Conservation (phyloP, 2,329 filamentous ascomycete species). For the Pestalotiopsis sp. region DNA sequence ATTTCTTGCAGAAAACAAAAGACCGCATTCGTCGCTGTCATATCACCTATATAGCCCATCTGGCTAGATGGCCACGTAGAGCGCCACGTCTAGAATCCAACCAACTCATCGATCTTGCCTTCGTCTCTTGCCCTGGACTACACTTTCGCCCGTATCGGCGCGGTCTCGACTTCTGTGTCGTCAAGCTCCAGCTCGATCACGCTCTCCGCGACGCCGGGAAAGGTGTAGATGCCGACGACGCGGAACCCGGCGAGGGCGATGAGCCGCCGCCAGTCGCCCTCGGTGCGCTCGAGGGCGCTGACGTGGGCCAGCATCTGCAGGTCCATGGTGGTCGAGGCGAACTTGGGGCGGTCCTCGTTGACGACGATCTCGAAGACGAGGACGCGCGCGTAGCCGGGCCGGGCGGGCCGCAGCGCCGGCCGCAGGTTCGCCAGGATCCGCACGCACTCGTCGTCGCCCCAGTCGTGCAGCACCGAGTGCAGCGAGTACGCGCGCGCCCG, state of each 20-base stretch:
- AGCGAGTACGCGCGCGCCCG: constrained; percentile 33
- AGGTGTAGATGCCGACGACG: constrained; percentile 22
- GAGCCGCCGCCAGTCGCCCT: constrained; percentile 22
- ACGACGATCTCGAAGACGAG: constrained; percentile 45
- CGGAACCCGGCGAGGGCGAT: constrained; percentile 22
- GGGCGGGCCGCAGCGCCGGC: constrained; percentile 30
- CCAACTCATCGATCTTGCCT: background rate
- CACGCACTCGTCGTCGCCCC: constrained; percentile 35
- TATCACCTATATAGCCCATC: too few relatives aligned
- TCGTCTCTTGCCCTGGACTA: background rate
- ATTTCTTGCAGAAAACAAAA: too few relatives aligned
- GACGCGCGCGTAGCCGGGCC: constrained; percentile 37
- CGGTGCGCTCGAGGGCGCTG: constrained; percentile 25
- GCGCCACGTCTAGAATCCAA: too few relatives aligned
- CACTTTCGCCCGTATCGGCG: background rate
- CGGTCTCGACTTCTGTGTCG: background rate
- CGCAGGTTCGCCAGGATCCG: constrained; percentile 34
- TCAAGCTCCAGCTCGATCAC: constrained; percentile 27
- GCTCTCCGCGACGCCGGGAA: constrained; percentile 26
- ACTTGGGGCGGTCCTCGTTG: constrained; percentile 25
- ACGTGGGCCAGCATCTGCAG: constrained; percentile 26
- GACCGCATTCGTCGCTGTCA: too few relatives aligned
- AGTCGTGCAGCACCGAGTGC: constrained; percentile 38
- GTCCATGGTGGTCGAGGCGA: constrained; percentile 29
- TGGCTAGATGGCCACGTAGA: too few relatives aligned